Conservation (phyloP, 768 basidiomycete species). For the Boletus subparvulus region DNA sequence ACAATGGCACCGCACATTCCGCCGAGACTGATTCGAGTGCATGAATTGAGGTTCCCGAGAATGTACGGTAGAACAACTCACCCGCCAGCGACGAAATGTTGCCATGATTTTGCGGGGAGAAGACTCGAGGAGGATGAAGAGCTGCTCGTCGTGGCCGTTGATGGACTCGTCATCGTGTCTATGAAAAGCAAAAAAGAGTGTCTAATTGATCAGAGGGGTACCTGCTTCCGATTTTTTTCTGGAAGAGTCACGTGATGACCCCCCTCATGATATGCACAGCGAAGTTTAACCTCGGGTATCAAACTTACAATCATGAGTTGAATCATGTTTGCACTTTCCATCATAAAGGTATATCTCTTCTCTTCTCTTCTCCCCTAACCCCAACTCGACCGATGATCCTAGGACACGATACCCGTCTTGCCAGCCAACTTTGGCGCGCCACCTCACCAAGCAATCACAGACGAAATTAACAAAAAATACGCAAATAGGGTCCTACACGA, state of each 20-base stretch:
- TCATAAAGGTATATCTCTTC: slow-evolving; percentile 37
- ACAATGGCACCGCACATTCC: slow-evolving; percentile 98
- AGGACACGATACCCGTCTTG: slow-evolving; percentile 92
- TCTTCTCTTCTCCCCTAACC: not conserved
- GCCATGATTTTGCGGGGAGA: slow-evolving; percentile 77
- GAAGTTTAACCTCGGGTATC: not conserved
- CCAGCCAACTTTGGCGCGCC: slow-evolving; percentile 83
- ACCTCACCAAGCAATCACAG: slow-evolving; percentile 73
- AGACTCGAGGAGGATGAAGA: slow-evolving; percentile 36
- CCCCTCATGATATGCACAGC: not conserved
- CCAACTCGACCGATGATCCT: not conserved
- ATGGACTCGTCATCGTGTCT: slow-evolving; percentile 16
- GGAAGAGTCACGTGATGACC: slow-evolving; percentile 13
- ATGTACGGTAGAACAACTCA: slow-evolving; percentile 37
- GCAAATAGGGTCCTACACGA: slow-evolving; percentile 89
- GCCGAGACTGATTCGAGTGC: slow-evolving; percentile 61
- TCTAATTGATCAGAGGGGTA: not conserved
- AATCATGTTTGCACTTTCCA: slow-evolving; percentile 47
- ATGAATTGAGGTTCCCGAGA: slow-evolving; percentile 3
- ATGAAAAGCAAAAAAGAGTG: not conserved
- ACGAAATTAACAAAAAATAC: slow-evolving; percentile 93
- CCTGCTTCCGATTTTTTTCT: not conserved
- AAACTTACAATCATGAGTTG: not conserved
- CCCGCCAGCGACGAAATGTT: slow-evolving; percentile 87
- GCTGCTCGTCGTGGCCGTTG: slow-evolving; percentile 14